Evolutionary conservation across 352 stramenopile genomes (phyloP).

Genomic region (Pythium pyrilobum): DNA sequence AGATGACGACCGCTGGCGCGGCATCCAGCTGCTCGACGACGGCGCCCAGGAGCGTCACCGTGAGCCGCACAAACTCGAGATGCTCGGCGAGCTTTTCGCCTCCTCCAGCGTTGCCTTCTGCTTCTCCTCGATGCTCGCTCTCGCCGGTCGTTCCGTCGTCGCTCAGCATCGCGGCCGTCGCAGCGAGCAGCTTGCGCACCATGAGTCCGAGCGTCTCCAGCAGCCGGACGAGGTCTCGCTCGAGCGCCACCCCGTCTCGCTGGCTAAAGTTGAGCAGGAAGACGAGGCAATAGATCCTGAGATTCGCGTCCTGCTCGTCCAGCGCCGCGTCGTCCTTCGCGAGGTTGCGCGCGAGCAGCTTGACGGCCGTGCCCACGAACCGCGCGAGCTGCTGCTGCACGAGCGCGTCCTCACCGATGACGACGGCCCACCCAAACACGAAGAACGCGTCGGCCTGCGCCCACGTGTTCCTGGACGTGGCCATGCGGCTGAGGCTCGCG

Average conservation of each 20-base stretch:
- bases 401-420: slow-evolving; percentile 53
- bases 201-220: slow-evolving; percentile 36
- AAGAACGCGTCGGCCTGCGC: slow-evolving; percentile 69
- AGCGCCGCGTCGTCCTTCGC: slow-evolving; percentile 1
- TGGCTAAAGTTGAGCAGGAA: slow-evolving; percentile 75
- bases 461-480: slow-evolving; percentile 65
- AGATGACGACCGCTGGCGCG: slow-evolving; percentile 21
- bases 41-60: slow-evolving; percentile 44
- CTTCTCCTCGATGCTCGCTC: neutral
- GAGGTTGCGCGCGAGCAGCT: slow-evolving; percentile 40
- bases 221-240: slow-evolving; percentile 17
- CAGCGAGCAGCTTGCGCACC: slow-evolving; percentile 23
- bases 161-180: slow-evolving; percentile 2
- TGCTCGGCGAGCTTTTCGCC: slow-evolving; percentile 29
- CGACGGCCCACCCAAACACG: slow-evolving; percentile 68
- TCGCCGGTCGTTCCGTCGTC: neutral
- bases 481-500: slow-evolving; percentile 45
- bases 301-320: slow-evolving; percentile 53
- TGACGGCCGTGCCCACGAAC: slow-evolving; percentile 40
- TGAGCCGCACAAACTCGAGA: slow-evolving; percentile 50
- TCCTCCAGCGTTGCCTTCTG: slow-evolving; percentile 14
- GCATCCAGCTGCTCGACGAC: slow-evolving; percentile 38
- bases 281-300: slow-evolving; percentile 64
- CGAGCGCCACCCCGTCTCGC: slow-evolving; percentile 35
- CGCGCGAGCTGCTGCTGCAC: slow-evolving; percentile 28